Evolutionary conservation across 164 flowering plant species (phyloP), one percentile per base, ranked within the genome.

Genomic region (Paratinospora sagittata): DNA sequence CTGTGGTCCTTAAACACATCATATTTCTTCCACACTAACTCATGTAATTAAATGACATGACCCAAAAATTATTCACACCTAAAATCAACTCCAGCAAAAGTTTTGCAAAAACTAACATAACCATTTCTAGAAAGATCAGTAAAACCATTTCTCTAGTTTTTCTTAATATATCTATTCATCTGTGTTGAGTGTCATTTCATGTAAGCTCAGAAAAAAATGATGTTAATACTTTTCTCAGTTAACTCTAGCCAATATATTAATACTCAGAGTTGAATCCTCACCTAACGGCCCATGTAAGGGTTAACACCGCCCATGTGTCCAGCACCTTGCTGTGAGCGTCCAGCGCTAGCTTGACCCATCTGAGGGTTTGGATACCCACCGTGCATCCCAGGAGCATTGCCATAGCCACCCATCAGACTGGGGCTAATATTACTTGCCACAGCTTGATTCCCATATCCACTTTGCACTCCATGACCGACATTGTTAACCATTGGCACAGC

Each of bases 281-380:
- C 79, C 80, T 81, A 81, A 45, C 84, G 91, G 49, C 91, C 89
- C 84, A 83, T 77, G 73, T 85, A 88, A 24, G 87, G 88, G 3
- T 78, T 60, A 41, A 43, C 77, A 23, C 86, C 84, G 24, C 88
- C 86, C 75, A 75, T 76, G 39, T 74, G 85, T 16, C 84, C 87
- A 63, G 36, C 82, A 49, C 85, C 89, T 36, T 82, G 84, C 75
- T 83, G 90, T 19, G 84, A 72, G 68, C 91, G 82, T 69, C 87
- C 87, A 73, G 80, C 16, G 63, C 79, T 74, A 0, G 81, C 81
- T 63, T 83, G 92, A 3, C 85, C 87, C 77, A 81, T 75, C 63
- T 84, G 91, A 67, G 80, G 84, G 76, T 80, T 84, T 21, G 76
- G 80, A 39, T 89, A 88, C 0, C 85, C 88, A 34, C 81, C 84